A percentile compares a stretch with the other conserved stretches of the same genome.
phyloP scores from a whole-genome alignment of 805 yeast species.

The Wickerhamiella brachini region DNA sequence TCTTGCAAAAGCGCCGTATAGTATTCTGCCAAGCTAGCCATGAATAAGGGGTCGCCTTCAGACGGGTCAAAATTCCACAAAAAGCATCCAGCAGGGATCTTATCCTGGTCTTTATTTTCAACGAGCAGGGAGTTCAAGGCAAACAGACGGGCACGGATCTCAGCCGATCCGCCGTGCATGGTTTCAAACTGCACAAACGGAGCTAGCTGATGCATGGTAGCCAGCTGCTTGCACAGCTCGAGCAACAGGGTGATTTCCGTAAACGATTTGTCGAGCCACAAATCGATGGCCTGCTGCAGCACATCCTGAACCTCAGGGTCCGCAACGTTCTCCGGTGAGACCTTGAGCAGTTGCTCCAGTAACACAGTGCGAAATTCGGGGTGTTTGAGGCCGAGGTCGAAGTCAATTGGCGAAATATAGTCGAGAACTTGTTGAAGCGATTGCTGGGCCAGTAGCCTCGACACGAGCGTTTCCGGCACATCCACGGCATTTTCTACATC shows the following conservation, averaged over 20 bases:
- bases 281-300: conserved; percentile 4
- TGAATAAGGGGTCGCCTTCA: conserved; percentile 7
- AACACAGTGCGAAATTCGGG: conserved; percentile 9
- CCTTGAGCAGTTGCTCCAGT: conserved; percentile 7
- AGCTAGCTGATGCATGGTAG: neutral
- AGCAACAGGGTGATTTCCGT: conserved; percentile 4
- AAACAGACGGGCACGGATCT: conserved; percentile 13
- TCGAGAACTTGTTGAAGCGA: conserved; percentile 9
- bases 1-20: conserved; percentile 6
- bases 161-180: conserved; percentile 10
- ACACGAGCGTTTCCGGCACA: conserved; percentile 9
- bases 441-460: conserved; percentile 8
- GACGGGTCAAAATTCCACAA: neutral
- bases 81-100: conserved; percentile 1
- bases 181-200: conserved; percentile 8
- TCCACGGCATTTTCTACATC: neutral
- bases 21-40: conserved; percentile 9
- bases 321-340: conserved; percentile 1
- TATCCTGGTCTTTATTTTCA: neutral
- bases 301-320: neutral
- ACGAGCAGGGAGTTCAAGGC: conserved; percentile 11
- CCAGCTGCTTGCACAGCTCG: conserved; percentile 4
- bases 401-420: conserved; percentile 4
- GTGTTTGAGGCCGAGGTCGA: conserved; percentile 5
- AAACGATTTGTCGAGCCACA: conserved; percentile 8